These are phyloP conservation scores for Kalmanozyma brasiliensis DNA, from an alignment of 1,284 basidiomycete genomes.

Conservation along the genomic window DNA sequence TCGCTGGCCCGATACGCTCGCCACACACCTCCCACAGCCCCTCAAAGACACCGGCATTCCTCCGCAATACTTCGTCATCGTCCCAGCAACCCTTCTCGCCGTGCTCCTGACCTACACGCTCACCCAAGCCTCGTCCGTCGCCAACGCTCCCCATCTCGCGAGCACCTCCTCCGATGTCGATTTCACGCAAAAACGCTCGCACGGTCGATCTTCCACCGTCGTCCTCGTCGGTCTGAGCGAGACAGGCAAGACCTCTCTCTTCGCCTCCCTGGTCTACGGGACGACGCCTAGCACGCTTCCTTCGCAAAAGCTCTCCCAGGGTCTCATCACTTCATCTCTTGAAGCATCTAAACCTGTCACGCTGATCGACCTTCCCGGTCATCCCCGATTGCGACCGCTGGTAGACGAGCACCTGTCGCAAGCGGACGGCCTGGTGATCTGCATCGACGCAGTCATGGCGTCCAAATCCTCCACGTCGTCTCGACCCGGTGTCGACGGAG, in stretches of 20 bases:
- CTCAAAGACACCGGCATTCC: conserved; percentile 37
- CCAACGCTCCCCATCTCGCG: conserved; percentile 13
- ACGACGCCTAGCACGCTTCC: conserved; percentile 53
- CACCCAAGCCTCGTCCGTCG: conserved; percentile 26
- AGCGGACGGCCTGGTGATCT: conserved; percentile 62
- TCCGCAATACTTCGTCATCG: conserved; percentile 45
- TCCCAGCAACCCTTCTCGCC: conserved; percentile 45
- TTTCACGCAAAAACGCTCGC: conserved; percentile 23
- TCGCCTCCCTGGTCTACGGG: conserved; percentile 55
- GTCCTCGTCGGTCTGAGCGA: conserved; percentile 57
- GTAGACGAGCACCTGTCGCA: conserved; percentile 45
- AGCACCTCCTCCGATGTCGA: neutral
- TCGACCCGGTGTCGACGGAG: conserved; percentile 19
- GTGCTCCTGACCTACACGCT: conserved; percentile 48
- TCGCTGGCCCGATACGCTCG: conserved; percentile 51
- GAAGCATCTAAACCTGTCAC: conserved; percentile 29
- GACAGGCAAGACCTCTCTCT: conserved; percentile 62
- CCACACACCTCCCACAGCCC: conserved; percentile 34
- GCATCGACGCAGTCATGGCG: conserved; percentile 61
- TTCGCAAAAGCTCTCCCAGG: conserved; percentile 50
- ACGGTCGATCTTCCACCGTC: conserved; percentile 38
- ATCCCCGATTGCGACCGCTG: conserved; percentile 55
- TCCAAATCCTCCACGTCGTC: conserved; percentile 40
- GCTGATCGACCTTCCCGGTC: conserved; percentile 61
- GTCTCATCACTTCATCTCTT: conserved; percentile 11